Evolutionary conservation across 75 land plant genomes (phyloP).

Genomic region (Pinus taeda): DNA sequence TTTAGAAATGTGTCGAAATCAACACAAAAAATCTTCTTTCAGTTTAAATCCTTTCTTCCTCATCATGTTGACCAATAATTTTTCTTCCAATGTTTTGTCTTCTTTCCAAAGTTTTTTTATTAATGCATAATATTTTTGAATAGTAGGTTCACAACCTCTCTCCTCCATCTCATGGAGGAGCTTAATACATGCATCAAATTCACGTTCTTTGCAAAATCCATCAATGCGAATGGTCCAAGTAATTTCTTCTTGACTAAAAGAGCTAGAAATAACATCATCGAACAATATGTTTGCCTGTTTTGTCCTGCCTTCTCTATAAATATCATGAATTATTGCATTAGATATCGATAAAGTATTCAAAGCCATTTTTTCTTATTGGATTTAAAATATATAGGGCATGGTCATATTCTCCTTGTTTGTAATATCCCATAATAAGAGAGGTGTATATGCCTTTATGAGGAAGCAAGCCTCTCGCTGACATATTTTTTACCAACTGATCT

Average conservation of each 20-base stretch:
- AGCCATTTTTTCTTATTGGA: conserved; percentile 47
- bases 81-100: conserved; percentile 33
- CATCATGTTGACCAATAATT: conserved; percentile 20
- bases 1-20: no score
- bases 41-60: no score
- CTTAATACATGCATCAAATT: conserved; percentile 39
- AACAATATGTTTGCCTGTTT: conserved; percentile 32
- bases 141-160: conserved; percentile 21
- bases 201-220: conserved; percentile 44
- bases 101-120: conserved; percentile 23
- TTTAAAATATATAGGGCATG: conserved; percentile 32
- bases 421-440: conserved; percentile 31
- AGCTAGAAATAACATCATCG: conserved; percentile 30
- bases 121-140: conserved; percentile 17
- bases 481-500: conserved; percentile 16
- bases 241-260: conserved; percentile 58
- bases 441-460: conserved; percentile 43
- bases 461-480: conserved; percentile 27
- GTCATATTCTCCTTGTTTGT: conserved; percentile 24
- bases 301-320: conserved; percentile 29
- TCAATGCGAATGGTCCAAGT: conserved; percentile 65
- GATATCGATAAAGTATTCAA: conserved; percentile 24
- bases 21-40: no score
- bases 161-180: conserved; percentile 44
- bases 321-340: neutral